Base-by-base conservation (phyloP, 306 rosid species). In the Pterocarpus macrocarpus region DNA sequence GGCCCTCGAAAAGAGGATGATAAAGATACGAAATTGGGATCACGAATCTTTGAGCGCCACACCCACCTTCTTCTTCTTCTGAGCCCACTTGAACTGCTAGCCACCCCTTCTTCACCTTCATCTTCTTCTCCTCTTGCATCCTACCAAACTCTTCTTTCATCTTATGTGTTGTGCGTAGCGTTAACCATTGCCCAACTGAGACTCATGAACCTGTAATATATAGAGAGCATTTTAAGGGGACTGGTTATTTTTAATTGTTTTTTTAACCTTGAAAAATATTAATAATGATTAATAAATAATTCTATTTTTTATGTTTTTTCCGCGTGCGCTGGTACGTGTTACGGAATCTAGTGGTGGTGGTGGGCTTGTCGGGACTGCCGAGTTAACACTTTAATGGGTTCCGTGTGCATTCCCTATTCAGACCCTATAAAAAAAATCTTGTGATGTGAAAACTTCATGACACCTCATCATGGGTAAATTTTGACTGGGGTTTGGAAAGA, bases 41-140 rank as follows among this genome's bases (percentile, higher is more conserved):
- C 0, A 45, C 61, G 13, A 90, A 92, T 22, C 94, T 82, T 36
- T 87, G 87, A 0, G 22, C 7, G 11, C 64, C 39, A 7, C 73
- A 82, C 5, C 86, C 90, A 30, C 78, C 88, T 28, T 77, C 36
- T 5, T 75, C 85, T 7, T 86, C 88, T 34, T 78, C 89, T 28
- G 78, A 73, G 5, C 91, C 97, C 9, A 92, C 91, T 74, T 88
- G 78, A 55, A 90, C 91, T 0, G 81, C 90, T 0, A 92, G 84
- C 88, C 94, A 90, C 8, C 94, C 97, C 76, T 92, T 92, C 86
- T 92, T 92, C 65, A 86, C 87, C 83, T 92, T 92, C 91, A 76
- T 91, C 88, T 86, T 85, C 87, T 44, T 22, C 58, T 55, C 58
- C 7, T 43, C 49, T 43, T 43, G 49, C 49, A 43, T 43, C 49